Evolutionary conservation across 768 basidiomycete species (phyloP), one percentile per base, ranked within the genome.

Genomic region (Leccinum longicurvipes): DNA sequence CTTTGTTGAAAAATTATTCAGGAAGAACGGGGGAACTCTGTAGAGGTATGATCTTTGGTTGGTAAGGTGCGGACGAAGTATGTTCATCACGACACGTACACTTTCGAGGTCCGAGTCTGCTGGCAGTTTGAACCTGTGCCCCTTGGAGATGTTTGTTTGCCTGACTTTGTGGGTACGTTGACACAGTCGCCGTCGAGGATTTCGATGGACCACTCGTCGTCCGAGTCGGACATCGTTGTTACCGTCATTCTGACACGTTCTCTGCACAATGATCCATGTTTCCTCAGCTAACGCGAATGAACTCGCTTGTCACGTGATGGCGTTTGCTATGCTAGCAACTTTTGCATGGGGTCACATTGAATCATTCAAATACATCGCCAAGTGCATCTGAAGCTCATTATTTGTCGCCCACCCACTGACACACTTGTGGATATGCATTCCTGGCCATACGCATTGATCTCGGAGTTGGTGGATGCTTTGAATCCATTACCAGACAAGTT

Each of bases 131-230:
- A 32, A 34, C 39, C n/a, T n/a, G 47, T 23, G 45, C 4, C 12
- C 32, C 55, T 54, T 55, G 56, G 21, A 9, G 45, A 27, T 52
- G 39, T 52, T 63, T 59, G 60, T 66, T 69, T 65, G 66, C 59
- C 52, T 4, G 19, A 15, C 58, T 61, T 59, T 59, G 55, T 28
- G 19, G 53, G 55, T 14, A 32, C 49, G 17, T 56, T 51, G 48
- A 55, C 49, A 47, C 41, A 51, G 25, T 60, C 54, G 23, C 57
- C 70, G 8, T 72, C 70, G 39, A 66, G 31, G 32, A 71, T 70
- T 55, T 73, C 71, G 34, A 71, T 60, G 24, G 70, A 71, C 61
- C 64, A 70, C 39, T 73, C 70, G 23, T 67, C 54, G 12, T 57
- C 60, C 14, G 59, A 56, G 32, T 61, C 57, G 56, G 70, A 58